Evolutionary conservation across 495 filamentous ascomycete species (phyloP), one percentile per base, ranked within the genome.

Genomic region (Annulohypoxylon maeteangense): DNA sequence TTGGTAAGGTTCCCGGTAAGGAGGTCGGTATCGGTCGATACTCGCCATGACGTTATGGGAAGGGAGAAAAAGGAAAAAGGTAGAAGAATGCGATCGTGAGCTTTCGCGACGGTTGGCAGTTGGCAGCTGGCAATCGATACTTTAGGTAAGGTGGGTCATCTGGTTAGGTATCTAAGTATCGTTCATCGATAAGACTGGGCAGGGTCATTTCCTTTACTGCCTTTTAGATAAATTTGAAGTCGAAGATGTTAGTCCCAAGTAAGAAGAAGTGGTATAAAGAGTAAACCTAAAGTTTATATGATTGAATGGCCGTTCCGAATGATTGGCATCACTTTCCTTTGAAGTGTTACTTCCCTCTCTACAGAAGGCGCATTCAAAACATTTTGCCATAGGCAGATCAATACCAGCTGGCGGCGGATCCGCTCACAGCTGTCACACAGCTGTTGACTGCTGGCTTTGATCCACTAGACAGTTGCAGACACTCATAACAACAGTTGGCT

Each of bases 11-110:
- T 85, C 82, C 47, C 84, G 81, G 57, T 79, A 68, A 67, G 75
- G 66, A 29, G 82, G 84, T 36, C 85, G 80, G 68, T 86, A 86
- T 70, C 82, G 70, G 71, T 85, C 84, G 72, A 86, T 78, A 68
- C 78, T 83, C 44, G 86, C 86, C 84, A 85, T 85, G 44, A 62
- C 32, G 54, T 40, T 23, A 10, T 12, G 12, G 34, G 20, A 40
- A 31, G 29, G 11, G 31, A 25, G 18, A 22, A 54, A 16, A 54
- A 16, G 27, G 7, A 14, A 32, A 54, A 55, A 55, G 27, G 51
- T 55, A 55, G 51, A 55, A 57, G 34, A 40, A 32, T 57, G 32
- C 20, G 54, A 57, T 57, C 32, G 29, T 54, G 50, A 54, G 29
- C 50, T 54, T 54, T 34, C 29, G 27, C 50, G 27, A 20, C 50